Base-by-base conservation (phyloP, 2,329 filamentous ascomycete genomes). In the Alternaria tenuissima region DNA sequence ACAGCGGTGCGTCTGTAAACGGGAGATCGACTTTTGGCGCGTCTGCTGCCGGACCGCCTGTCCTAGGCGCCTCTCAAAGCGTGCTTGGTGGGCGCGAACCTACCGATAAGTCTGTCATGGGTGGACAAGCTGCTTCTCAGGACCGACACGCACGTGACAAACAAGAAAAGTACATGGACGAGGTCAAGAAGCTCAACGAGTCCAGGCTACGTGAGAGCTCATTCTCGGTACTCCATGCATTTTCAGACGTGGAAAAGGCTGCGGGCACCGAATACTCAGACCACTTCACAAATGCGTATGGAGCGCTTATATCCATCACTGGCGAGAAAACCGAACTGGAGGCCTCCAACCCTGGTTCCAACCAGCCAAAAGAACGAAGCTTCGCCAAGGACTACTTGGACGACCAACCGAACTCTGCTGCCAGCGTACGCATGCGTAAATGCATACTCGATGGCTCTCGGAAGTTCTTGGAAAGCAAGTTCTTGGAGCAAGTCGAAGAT, bases 101-200 rank as follows among this genome's bases (percentile, higher is more conserved):
- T 9, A 85, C 89, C 55, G 85, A 87, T 46, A 83, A 84, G 43
- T 85, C 83, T 34, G 84, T 64, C 8, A 71, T 80, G 53, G 83
- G 81, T 38, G 74, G 78, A n/a, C 77, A 79, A 53, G 66, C 73
- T 44, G 81, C 85, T n/a, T 83, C 87, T 20, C 91, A 94, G 65
- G 89, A 95, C 74, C 88, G 92, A 44, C 89, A 92, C 70, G 81
- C 91, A 66, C 88, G 94, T 48, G 91, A 96, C 77, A 96, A 96
- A 80, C 93, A 97, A 79, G 86, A 87, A 57, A 89, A 89, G 70
- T 91, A 96, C 72, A 89, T 92, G 6, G 89, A 91, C 55, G 92
- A 92, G 76, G 87, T 98, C 52, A 91, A 90, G 73, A 84, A 85
- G 47, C 86, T 98, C 69, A 98, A 97, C 76, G 80, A 87, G 58